Evolutionary conservation across 2,329 filamentous ascomycete genomes (phyloP).

Genomic region (Curvularia lunata): DNA sequence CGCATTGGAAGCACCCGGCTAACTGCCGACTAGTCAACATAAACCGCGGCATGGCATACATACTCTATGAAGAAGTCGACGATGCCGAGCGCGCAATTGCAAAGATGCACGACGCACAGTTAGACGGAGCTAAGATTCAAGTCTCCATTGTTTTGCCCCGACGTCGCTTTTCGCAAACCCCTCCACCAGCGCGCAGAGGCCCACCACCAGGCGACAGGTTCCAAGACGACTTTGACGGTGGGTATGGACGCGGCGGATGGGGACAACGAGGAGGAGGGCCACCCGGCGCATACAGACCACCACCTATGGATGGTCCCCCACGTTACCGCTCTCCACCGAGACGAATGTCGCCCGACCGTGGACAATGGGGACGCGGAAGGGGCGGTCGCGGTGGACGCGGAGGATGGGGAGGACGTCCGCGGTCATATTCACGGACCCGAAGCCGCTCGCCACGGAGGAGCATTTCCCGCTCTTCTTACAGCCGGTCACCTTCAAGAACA

Average conservation of each 20-base stretch:
- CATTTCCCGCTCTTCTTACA: conserved; percentile 50
- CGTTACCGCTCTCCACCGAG: conserved; percentile 51
- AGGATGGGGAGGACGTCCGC: conserved; percentile 32
- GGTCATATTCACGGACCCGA: conserved; percentile 46
- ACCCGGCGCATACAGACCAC: conserved; percentile 46
- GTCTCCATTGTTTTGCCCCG: conserved; percentile 89
- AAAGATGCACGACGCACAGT: conserved; percentile 97
- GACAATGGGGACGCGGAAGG: conserved; percentile 34
- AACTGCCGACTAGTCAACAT: conserved; percentile 68
- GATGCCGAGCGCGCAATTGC: conserved; percentile 89
- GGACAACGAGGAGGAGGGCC: conserved; percentile 42
- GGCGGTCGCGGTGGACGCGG: conserved; percentile 47
- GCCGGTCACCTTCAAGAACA: conserved; percentile 47
- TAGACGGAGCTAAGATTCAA: conserved; percentile 81
- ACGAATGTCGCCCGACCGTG: conserved; percentile 25
- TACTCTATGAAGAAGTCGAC: conserved; percentile 76
- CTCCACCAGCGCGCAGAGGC: conserved; percentile 71
- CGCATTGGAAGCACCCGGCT: conserved; percentile 7
- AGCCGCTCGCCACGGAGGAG: conserved; percentile 53
- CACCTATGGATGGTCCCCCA: conserved; percentile 43
- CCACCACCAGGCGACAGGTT: conserved; percentile 37
- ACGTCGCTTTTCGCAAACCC: conserved; percentile 80
- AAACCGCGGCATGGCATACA: conserved; percentile 93
- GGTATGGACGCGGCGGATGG: conserved; percentile 25
- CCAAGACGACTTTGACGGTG: conserved; percentile 28